Percentiles rank a stretch among this genome's conserved stretches.
phyloP scores from a whole-genome alignment of 805 yeast genomes.

The Zygosaccharomyces gambellarensis region DNA sequence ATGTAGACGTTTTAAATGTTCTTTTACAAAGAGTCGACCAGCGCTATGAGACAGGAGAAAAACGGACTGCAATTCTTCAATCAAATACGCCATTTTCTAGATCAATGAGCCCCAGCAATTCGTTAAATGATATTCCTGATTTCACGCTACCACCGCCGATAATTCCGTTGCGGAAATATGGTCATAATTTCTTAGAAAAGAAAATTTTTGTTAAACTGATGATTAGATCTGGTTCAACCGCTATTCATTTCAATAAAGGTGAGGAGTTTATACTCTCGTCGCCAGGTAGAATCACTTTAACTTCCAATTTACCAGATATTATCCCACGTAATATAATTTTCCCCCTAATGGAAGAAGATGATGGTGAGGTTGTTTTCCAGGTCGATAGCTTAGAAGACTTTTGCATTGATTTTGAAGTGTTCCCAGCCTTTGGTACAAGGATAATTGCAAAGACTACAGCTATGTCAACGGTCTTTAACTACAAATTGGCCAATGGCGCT shows the following conservation, averaged over 20 bases:
- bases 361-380: slow-evolving; percentile 73
- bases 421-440: slow-evolving; percentile 92
- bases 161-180: slow-evolving; percentile 87
- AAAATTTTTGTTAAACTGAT: slow-evolving; percentile 77
- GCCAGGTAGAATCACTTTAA: slow-evolving; percentile 80
- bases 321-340: slow-evolving; percentile 82
- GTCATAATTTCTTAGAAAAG: slow-evolving; percentile 91
- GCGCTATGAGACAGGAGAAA: slow-evolving; percentile 3
- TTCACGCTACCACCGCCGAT: slow-evolving; percentile 93
- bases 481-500: slow-evolving; percentile 38
- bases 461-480: slow-evolving; percentile 45
- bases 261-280: slow-evolving; percentile 41
- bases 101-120: slow-evolving; percentile 12
- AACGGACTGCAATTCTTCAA: background rate
- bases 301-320: slow-evolving; percentile 69
- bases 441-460: slow-evolving; percentile 86
- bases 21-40: slow-evolving; percentile 40
- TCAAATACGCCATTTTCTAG: background rate
- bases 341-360: slow-evolving; percentile 58
- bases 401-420: slow-evolving; percentile 79
- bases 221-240: slow-evolving; percentile 48
- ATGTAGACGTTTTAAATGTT: slow-evolving; percentile 70
- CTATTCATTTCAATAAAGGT: slow-evolving; percentile 43
- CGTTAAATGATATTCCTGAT: slow-evolving; percentile 74
- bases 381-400: slow-evolving; percentile 72